phyloP scores from a whole-genome alignment of 2,329 filamentous ascomycete genomes.

The Aspergillus sp. region DNA sequence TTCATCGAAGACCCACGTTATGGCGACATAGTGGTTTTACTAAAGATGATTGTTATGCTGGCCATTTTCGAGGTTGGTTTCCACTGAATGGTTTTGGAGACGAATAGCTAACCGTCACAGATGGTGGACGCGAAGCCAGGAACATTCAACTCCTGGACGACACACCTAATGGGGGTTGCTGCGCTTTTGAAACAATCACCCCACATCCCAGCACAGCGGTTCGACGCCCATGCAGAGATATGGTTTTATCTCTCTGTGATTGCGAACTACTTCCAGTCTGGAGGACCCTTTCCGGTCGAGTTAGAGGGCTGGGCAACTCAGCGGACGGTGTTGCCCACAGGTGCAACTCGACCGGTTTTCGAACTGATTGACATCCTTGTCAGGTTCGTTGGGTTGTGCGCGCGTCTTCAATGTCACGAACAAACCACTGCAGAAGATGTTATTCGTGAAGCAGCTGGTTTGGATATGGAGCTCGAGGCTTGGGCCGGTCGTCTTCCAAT shows the following conservation, averaged over 20 bases:
- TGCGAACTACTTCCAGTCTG: slow-evolving; percentile 20
- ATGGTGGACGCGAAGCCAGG: slow-evolving; percentile 22
- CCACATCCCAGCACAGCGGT: neutral
- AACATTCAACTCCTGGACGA: slow-evolving; percentile 17
- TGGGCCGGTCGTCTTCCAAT: slow-evolving; percentile 21
- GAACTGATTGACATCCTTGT: slow-evolving; percentile 22
- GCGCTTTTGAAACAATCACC: slow-evolving; percentile 18
- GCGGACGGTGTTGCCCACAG: neutral
- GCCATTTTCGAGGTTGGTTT: slow-evolving; percentile 23
- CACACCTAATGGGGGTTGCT: slow-evolving; percentile 23
- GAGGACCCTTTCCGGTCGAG: slow-evolving; percentile 9
- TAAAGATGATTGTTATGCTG: slow-evolving; percentile 24
- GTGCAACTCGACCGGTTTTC: slow-evolving; percentile 13
- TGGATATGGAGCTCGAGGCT: slow-evolving; percentile 19
- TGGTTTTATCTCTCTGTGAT: slow-evolving; percentile 16
- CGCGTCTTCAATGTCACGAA: neutral
- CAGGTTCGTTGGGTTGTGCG: slow-evolving; percentile 16
- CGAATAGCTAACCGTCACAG: slow-evolving; percentile 6
- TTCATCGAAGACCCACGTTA: neutral
- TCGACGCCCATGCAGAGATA: neutral
- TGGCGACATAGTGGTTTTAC: neutral
- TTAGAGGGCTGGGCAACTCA: slow-evolving; percentile 17
- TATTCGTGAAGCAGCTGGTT: slow-evolving; percentile 5
- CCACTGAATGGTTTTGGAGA: neutral
- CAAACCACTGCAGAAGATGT: slow-evolving; percentile 1